A percentile compares a stretch with the other conserved stretches of the same genome.
These are phyloP conservation scores for Wickerhamiella dianesei DNA, from an alignment of 805 yeast species.

Conservation along the genomic window DNA sequence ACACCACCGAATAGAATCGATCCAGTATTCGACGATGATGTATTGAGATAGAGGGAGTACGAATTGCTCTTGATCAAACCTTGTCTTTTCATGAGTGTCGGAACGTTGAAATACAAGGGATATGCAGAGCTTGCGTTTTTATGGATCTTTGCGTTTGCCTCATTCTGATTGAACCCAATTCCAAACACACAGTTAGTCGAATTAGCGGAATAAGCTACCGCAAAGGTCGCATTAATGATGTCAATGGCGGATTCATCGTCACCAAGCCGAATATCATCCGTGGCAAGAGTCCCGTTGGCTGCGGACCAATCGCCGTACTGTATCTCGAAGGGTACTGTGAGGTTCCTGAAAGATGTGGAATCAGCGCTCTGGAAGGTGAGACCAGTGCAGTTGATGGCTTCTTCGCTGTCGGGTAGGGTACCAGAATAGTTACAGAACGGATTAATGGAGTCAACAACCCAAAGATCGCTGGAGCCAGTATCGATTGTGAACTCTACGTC, in stretches of 20 bases:
- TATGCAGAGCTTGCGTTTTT: slow-evolving; percentile 10
- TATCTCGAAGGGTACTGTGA: slow-evolving; percentile 16
- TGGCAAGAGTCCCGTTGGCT: slow-evolving; percentile 35
- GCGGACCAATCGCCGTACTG: slow-evolving; percentile 32
- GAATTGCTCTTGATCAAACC: slow-evolving; percentile 32
- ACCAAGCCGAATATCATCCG: slow-evolving; percentile 43
- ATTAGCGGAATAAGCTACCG: slow-evolving; percentile 54
- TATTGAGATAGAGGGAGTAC: slow-evolving; percentile 36
- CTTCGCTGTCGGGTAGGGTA: slow-evolving; percentile 2
- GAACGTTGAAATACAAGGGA: slow-evolving; percentile 45
- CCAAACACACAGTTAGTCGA: slow-evolving; percentile 43
- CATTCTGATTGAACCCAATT: slow-evolving; percentile 26
- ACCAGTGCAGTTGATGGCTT: slow-evolving; percentile 16
- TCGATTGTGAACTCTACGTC: slow-evolving; percentile 43
- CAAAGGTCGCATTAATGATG: slow-evolving; percentile 47
- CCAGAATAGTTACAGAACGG: slow-evolving; percentile 9
- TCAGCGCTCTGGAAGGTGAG: slow-evolving; percentile 20
- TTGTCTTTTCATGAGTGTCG: slow-evolving; percentile 39
- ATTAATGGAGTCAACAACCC: slow-evolving; percentile 31
- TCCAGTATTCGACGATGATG: slow-evolving; percentile 24
- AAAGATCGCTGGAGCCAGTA: slow-evolving; percentile 61
- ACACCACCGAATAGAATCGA: slow-evolving; percentile 34
- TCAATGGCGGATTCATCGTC: slow-evolving; percentile 24
- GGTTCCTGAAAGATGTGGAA: slow-evolving; percentile 19
- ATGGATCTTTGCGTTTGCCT: slow-evolving; percentile 18